phyloP scores from a whole-genome alignment of 2,329 filamentous ascomycete species.

The Camptophora hylomeconis region DNA sequence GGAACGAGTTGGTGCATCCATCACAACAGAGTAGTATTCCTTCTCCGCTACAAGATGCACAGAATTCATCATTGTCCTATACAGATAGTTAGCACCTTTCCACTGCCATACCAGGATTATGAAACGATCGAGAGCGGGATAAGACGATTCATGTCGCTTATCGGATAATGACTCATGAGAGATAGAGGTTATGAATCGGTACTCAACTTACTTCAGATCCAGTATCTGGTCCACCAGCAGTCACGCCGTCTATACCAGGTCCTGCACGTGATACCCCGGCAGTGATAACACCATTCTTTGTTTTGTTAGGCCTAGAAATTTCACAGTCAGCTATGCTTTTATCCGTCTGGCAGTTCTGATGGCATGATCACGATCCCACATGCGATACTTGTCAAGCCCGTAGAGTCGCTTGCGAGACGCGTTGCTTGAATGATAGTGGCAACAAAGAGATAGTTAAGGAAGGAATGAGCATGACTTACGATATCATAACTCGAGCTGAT shows the following conservation, averaged over 20 bases:
- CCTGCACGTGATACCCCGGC: constrained; percentile 18
- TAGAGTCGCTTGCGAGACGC: too few relatives aligned
- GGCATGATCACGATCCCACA: too few relatives aligned
- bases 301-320: constrained; percentile 16
- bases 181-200: constrained; percentile 5
- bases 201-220: constrained; percentile 37
- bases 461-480: constrained; percentile 27
- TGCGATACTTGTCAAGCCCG: too few relatives aligned
- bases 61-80: constrained; percentile 77
- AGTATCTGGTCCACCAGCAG: constrained; percentile 15
- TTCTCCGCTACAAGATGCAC: constrained; percentile 69
- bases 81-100: too few relatives aligned
- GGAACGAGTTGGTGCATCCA: constrained; percentile 78
- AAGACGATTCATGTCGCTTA: too few relatives aligned
- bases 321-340: constrained; percentile 3
- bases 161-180: too few relatives aligned
- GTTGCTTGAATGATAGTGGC: too few relatives aligned
- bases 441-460: constrained; percentile 1
- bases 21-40: constrained; percentile 89
- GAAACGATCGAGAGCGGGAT: too few relatives aligned
- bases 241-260: constrained; percentile 11
- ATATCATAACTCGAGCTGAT: constrained; percentile 54
- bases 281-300: constrained; percentile 16
- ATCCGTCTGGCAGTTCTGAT: not conserved
- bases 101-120: too few relatives aligned